Conservation (phyloP, 2,329 filamentous ascomycete genomes). For the Colletotrichum euphorbiae region DNA sequence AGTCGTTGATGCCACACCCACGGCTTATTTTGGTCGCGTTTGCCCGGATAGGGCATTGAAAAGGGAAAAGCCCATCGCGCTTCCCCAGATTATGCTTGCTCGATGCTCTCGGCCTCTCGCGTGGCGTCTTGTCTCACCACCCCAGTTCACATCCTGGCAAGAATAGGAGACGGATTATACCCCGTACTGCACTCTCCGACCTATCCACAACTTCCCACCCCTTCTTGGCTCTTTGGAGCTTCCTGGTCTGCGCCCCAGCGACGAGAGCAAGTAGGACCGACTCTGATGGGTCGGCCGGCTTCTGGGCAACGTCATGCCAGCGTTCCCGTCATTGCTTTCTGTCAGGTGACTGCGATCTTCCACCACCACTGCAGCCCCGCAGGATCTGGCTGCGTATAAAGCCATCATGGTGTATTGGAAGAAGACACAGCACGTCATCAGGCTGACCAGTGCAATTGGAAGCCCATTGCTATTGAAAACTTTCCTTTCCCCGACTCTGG, state of each 20-base stretch:
- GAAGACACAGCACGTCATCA: neutral
- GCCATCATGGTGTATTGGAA: constrained; percentile 17
- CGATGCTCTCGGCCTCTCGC: constrained; percentile 14
- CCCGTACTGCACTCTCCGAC: constrained; percentile 1
- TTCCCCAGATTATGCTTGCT: constrained; percentile 32
- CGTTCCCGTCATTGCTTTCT: constrained; percentile 9
- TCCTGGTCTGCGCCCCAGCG: constrained; percentile 30
- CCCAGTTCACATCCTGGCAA: neutral
- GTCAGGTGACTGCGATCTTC: constrained; percentile 25
- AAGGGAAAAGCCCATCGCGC: neutral
- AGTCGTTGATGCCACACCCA: neutral
- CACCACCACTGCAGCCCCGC: neutral
- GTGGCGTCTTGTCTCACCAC: constrained; percentile 25
- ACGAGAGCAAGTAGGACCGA: constrained; percentile 34
- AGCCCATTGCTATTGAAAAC: neutral
- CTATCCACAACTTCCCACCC: constrained; percentile 16
- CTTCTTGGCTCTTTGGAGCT: constrained; percentile 7
- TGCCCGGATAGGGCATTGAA: neutral
- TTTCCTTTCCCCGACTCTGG: neutral
- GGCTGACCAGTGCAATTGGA: too few species aligned
- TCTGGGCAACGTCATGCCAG: constrained; percentile 36
- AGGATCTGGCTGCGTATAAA: constrained; percentile 33
- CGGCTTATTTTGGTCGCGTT: neutral
- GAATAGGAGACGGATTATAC: constrained; percentile 2
- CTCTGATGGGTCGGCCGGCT: constrained; percentile 16